These are phyloP conservation scores for Epichloe elymi DNA, from an alignment of 2,329 filamentous ascomycete species.

Conservation along the genomic window DNA sequence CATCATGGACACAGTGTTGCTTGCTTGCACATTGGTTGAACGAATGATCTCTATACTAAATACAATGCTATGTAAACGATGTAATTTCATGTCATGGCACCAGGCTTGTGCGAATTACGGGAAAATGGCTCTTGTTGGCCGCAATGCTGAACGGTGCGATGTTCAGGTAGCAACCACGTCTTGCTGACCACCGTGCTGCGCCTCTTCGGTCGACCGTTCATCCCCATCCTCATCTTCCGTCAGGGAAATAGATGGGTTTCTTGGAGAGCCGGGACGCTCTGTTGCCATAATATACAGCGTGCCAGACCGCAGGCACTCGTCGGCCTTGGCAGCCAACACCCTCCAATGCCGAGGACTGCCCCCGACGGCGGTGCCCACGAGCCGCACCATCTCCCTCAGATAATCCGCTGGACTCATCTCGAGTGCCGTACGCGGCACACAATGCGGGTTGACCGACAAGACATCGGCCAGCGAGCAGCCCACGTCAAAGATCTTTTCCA, in stretches of 20 bases:
- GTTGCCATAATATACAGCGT: neutral
- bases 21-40: no score
- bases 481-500: constrained; percentile 22
- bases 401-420: constrained; percentile 1
- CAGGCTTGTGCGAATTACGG: no score
- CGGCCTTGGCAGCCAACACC: constrained; percentile 1
- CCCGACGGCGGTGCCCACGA: neutral
- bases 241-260: neutral
- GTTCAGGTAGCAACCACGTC: no score
- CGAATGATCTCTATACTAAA: no score
- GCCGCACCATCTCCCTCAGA: constrained; percentile 1
- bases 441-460: constrained; percentile 1
- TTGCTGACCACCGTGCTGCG: no score
- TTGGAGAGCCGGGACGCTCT: neutral
- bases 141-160: no score
- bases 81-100: no score
- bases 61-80: no score
- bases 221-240: neutral
- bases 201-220: no score
- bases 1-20: no score
- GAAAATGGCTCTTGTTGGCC: no score
- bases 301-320: neutral
- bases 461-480: constrained; percentile 19
- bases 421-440: constrained; percentile 1
- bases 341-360: constrained; percentile 1